These are phyloP conservation scores for Calonectria honghensis DNA, from an alignment of 2,329 filamentous ascomycete species.

Conservation along the genomic window DNA sequence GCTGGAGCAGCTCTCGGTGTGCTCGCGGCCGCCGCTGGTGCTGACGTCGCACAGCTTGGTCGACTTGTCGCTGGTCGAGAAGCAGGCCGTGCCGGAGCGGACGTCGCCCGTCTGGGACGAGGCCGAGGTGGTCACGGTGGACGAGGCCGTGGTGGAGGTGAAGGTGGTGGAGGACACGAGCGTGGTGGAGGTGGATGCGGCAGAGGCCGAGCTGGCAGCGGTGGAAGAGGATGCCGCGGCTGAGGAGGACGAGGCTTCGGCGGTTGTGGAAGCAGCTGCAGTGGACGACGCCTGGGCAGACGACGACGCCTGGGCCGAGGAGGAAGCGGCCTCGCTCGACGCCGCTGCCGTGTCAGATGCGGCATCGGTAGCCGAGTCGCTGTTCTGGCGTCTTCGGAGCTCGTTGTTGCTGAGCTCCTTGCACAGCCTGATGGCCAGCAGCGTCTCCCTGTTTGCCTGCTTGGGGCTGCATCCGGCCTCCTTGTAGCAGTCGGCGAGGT, in stretches of 20 bases:
- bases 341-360: not conserved
- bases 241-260: not conserved
- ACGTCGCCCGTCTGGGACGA: not conserved
- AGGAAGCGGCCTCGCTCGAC: not conserved
- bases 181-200: not conserved
- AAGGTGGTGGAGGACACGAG: slow-evolving; percentile 12
- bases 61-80: slow-evolving; percentile 16
- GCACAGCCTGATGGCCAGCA: slow-evolving; percentile 9
- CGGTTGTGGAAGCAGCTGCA: slow-evolving; percentile 1
- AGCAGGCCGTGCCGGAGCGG: slow-evolving; percentile 4
- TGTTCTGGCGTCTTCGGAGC: slow-evolving; percentile 12
- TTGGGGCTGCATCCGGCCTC: slow-evolving; percentile 11
- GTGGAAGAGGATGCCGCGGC: not conserved
- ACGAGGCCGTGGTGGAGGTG: slow-evolving; percentile 17
- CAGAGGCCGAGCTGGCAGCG: slow-evolving; percentile 6
- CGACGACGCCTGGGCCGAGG: not conserved
- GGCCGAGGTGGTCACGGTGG: slow-evolving; percentile 1
- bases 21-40: slow-evolving; percentile 16
- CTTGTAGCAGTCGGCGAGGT: slow-evolving; percentile 4
- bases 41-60: slow-evolving; percentile 16
- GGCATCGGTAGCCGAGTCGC: not conserved
- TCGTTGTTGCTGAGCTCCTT: slow-evolving; percentile 4
- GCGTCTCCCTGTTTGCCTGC: not conserved
- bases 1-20: slow-evolving; percentile 15
- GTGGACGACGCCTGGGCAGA: not conserved